A percentile compares a stretch with the other conserved stretches of the same genome.
phyloP scores from a whole-genome alignment of 129 eudicot genomes.

The Scalesia atractyloides region DNA sequence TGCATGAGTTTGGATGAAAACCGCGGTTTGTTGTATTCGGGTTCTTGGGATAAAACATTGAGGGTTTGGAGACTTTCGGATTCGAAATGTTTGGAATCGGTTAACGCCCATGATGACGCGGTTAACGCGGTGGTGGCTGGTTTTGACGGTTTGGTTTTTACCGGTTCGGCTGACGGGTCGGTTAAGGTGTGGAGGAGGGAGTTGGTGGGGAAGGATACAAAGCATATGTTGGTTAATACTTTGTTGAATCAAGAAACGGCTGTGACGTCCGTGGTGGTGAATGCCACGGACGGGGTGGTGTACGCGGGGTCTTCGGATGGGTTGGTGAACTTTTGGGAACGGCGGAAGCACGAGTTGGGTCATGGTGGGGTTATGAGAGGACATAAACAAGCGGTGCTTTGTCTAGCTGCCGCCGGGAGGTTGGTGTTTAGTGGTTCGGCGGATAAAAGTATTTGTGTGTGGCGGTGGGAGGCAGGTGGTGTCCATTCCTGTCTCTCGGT shows the following conservation, averaged over 20 bases:
- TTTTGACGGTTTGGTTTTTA: constrained; percentile 55
- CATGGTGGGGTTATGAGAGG: constrained; percentile 76
- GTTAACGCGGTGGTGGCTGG: constrained; percentile 51
- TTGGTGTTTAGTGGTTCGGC: constrained; percentile 79
- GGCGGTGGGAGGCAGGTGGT: constrained; percentile 59
- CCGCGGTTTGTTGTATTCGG: constrained; percentile 55
- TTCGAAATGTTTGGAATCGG: constrained; percentile 65
- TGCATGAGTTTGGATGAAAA: constrained; percentile 37
- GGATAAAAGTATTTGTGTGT: constrained; percentile 72
- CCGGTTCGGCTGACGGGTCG: constrained; percentile 63
- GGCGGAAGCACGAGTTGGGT: constrained; percentile 42
- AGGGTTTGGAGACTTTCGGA: constrained; percentile 75
- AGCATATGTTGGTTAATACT: constrained; percentile 44
- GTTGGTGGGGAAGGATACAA: constrained; percentile 41
- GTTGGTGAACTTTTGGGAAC: constrained; percentile 72
- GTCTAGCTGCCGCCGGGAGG: constrained; percentile 58
- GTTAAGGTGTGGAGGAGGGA: constrained; percentile 71
- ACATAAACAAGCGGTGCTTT: constrained; percentile 72
- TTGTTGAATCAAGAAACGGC: constrained; percentile 68
- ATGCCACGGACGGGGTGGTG: constrained; percentile 38
- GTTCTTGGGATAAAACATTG: constrained; percentile 77
- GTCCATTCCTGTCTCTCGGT: constrained; percentile 52
- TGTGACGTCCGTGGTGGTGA: constrained; percentile 58
- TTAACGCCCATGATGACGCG: constrained; percentile 73
- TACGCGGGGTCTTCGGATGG: constrained; percentile 82